Conservation (phyloP, 768 basidiomycete genomes). For the Basidioascus undulatus region DNA sequence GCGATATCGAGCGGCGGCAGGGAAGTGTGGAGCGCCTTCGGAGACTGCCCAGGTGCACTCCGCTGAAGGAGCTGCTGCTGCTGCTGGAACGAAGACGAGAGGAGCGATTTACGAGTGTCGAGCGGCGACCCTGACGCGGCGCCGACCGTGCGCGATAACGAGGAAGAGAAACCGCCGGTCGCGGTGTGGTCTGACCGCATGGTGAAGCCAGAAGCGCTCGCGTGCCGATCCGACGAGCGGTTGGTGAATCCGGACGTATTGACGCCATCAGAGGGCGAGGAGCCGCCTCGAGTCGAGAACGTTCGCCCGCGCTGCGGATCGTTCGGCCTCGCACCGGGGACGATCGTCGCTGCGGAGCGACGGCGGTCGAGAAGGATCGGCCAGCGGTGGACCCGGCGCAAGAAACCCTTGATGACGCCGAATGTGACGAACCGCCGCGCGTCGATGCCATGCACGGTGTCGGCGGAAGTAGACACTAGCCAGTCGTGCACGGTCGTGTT, state of each 20-base stretch:
- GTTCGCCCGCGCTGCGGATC: neutral
- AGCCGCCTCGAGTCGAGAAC: neutral
- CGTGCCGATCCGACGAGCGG: neutral
- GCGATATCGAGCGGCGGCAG: neutral
- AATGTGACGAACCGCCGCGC: constrained; percentile 86
- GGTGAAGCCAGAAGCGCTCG: neutral
- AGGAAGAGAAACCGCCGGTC: too few species aligned
- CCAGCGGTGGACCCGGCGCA: constrained; percentile 80
- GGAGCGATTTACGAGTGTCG: neutral
- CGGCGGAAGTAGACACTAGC: constrained; percentile 54
- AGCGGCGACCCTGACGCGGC: too few species aligned
- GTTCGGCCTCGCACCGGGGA: neutral
- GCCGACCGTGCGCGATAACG: too few species aligned
- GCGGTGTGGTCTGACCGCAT: neutral
- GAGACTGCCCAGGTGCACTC: neutral
- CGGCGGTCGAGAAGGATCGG: constrained; percentile 32
- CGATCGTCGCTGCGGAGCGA: constrained; percentile 15
- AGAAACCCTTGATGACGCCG: constrained; percentile 94
- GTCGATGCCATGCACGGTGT: constrained; percentile 55
- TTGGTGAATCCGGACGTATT: neutral
- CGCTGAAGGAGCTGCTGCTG: constrained; percentile 1
- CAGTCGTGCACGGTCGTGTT: constrained; percentile 67
- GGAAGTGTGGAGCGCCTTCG: neutral
- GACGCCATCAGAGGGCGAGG: too few species aligned
- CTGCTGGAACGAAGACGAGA: neutral